Evolutionary conservation across 2,329 filamentous ascomycete genomes (phyloP), one percentile per base, ranked within the genome.

Genomic region (Catunica adiposa): DNA sequence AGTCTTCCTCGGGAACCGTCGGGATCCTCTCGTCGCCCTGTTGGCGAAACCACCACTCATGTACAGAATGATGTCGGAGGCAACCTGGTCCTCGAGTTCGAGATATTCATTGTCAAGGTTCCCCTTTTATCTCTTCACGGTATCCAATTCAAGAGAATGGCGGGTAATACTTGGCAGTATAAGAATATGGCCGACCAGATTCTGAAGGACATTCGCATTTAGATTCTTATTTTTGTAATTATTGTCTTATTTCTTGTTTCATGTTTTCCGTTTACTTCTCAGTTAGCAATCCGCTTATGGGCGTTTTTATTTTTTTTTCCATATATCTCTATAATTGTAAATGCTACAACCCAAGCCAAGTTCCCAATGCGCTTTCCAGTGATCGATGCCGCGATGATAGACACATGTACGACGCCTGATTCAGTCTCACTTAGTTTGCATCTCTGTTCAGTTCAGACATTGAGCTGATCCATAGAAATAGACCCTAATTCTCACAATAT

Each of bases 181-280:
- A 95, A 96, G 73, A 90, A 87, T 65, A 94, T 97, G 89, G 92
- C 92, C 37, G 89, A 95, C 69, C 89, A 89, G 63, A 96, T 98
- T 63, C 73, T 98, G 62, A 81, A 84, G 65, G 89, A 92, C 67
- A 71, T 98, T 62, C 82, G 82, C 65, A 76, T 97, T 51, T 48
- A 47, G 38, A 15, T 46, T 34, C 8, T 46, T 52, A 14, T 31
- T 37, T 23, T 44, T 54, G 3, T 46, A 34, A 6, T 17, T 54
- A 22, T 31, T 54, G 5, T n/a, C 17, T 14, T 46, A 46, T 54
- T 15, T n/a, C n/a, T n/a, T 17, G n/a, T 51, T 31, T 38, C 17
- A 22, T 15, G 8, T 52, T 22, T 38, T 37, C 14, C 20, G 50
- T 22, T 52, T 37, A 17, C 20, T 52, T 14, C 14, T 48, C 11